Percentiles rank a stretch among this genome's conserved stretches.
Evolutionary conservation across 106 monocot genomes (phyloP).

Genomic region (Triglochin maritima): DNA sequence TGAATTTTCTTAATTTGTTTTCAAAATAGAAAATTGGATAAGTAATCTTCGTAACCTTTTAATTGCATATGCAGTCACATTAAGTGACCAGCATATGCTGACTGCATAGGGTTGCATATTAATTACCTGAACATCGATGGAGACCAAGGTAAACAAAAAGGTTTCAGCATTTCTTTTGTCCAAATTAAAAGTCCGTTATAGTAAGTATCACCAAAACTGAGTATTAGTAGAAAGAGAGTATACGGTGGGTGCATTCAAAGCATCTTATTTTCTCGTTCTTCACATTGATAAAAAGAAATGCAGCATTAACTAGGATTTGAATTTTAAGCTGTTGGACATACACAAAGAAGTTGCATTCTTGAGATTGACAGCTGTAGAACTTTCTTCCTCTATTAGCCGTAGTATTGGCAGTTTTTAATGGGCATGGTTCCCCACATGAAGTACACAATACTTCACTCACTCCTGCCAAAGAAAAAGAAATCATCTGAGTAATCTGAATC

Average conservation of each 20-base stretch:
- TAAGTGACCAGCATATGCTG: too few relatives aligned
- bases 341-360: constrained; percentile 59
- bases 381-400: constrained; percentile 78
- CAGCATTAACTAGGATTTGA: too few relatives aligned
- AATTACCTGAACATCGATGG: too few relatives aligned
- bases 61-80: too few relatives aligned
- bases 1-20: too few relatives aligned
- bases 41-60: too few relatives aligned
- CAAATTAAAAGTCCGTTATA: too few relatives aligned
- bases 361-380: constrained; percentile 68
- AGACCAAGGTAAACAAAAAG: too few relatives aligned
- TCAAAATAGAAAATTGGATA: too few relatives aligned
- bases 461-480: constrained; percentile 20
- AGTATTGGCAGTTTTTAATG: constrained; percentile 72
- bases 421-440: constrained; percentile 51
- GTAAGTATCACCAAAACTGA: too few relatives aligned
- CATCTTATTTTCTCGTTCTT: neutral
- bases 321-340: neutral
- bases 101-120: too few relatives aligned
- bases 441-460: constrained; percentile 28
- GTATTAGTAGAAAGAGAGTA: neutral
- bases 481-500: neutral
- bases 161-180: too few relatives aligned
- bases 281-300: neutral
- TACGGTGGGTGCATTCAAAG: neutral